phyloP scores from a whole-genome alignment of 805 yeast species.

The Saccharomycopsis vini region DNA sequence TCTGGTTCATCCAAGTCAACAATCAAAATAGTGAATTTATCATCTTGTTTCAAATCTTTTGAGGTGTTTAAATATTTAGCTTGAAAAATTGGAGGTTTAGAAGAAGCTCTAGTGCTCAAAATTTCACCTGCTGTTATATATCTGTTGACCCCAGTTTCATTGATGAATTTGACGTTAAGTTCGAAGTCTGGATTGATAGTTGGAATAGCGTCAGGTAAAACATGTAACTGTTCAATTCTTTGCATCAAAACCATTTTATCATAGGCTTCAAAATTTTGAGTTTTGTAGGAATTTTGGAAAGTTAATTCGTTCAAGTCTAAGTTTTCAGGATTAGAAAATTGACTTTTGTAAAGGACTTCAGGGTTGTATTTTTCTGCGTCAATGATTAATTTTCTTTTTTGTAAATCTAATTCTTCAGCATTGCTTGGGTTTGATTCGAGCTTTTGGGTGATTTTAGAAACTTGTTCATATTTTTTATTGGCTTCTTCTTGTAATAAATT shows the following conservation, averaged over 20 bases:
- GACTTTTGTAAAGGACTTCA: slow-evolving; percentile 66
- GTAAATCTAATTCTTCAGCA: slow-evolving; percentile 8
- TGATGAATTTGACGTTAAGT: slow-evolving; percentile 67
- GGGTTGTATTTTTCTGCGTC: slow-evolving; percentile 74
- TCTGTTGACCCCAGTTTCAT: slow-evolving; percentile 49
- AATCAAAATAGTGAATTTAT: slow-evolving; percentile 64
- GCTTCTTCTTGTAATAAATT: slow-evolving; percentile 44
- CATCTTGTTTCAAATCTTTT: slow-evolving; percentile 25
- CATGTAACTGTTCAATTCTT: slow-evolving; percentile 74
- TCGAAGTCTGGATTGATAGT: slow-evolving; percentile 76
- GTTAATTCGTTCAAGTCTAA: slow-evolving; percentile 70
- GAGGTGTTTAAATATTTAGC: slow-evolving; percentile 60
- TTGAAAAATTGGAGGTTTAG: slow-evolving; percentile 67
- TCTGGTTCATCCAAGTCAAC: slow-evolving; percentile 94
- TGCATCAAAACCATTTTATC: slow-evolving; percentile 81
- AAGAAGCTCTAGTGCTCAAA: slow-evolving; percentile 65
- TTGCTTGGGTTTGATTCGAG: background rate
- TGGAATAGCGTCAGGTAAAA: slow-evolving; percentile 91
- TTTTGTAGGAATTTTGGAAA: slow-evolving; percentile 58
- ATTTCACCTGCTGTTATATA: slow-evolving; percentile 75
- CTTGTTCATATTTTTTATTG: slow-evolving; percentile 32
- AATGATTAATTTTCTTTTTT: slow-evolving; percentile 30
- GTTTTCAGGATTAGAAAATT: slow-evolving; percentile 33
- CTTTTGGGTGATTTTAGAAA: slow-evolving; percentile 24
- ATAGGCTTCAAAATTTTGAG: slow-evolving; percentile 58